Percentiles rank a stretch among this genome's conserved stretches.
Evolutionary conservation across 768 basidiomycete species (phyloP).

Genomic region (Lactarius evosmus): DNA sequence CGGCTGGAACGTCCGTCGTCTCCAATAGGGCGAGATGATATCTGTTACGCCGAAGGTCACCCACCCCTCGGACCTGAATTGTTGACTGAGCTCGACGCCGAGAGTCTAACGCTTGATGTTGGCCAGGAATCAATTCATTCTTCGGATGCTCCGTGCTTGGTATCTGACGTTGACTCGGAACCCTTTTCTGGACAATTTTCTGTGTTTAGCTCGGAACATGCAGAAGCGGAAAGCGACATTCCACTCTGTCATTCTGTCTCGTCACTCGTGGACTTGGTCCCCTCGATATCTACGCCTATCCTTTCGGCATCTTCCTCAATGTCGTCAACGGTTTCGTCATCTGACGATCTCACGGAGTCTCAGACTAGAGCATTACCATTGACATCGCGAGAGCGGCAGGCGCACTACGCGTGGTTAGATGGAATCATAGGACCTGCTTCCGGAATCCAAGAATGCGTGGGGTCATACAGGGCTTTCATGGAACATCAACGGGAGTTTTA

Average conservation of each 20-base stretch:
- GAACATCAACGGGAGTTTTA: conserved; percentile 45
- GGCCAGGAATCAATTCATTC: conserved; percentile 1
- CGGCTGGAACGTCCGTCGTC: conserved; percentile 5
- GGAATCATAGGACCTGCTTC: conserved; percentile 45
- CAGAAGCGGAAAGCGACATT: conserved; percentile 5
- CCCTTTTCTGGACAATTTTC: conserved; percentile 15
- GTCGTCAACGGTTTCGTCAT: conserved; percentile 13
- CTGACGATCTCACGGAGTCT: conserved; percentile 18
- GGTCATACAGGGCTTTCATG: conserved; percentile 53
- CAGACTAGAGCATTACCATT: conserved; percentile 11
- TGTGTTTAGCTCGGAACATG: background rate
- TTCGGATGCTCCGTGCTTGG: conserved; percentile 2
- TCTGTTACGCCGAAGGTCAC: background rate
- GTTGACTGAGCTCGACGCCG: conserved; percentile 6
- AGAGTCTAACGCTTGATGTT: background rate
- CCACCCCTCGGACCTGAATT: background rate
- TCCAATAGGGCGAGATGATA: background rate
- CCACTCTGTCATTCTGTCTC: conserved; percentile 21
- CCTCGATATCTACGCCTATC: conserved; percentile 10
- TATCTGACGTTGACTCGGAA: conserved; percentile 5
- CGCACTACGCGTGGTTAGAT: conserved; percentile 51
- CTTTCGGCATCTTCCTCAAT: conserved; percentile 18
- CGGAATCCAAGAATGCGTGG: conserved; percentile 49
- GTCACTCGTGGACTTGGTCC: conserved; percentile 28
- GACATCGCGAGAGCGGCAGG: conserved; percentile 43